Conservation (phyloP, 2,329 filamentous ascomycete species). For the Aphanoascus verrucosus region DNA sequence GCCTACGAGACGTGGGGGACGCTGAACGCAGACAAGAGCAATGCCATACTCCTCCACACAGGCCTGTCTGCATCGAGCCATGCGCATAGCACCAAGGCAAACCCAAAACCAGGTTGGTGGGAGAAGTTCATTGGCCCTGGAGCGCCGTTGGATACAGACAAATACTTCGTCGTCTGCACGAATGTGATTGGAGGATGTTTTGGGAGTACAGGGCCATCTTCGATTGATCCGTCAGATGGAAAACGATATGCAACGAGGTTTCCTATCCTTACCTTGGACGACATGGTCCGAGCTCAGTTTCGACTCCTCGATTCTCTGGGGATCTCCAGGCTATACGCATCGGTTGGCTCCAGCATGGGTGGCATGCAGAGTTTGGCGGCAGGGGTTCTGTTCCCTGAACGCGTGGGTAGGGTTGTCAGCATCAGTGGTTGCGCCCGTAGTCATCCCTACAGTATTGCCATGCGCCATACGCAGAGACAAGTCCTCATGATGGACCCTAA, state of each 20-base stretch:
- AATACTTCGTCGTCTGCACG: constrained; percentile 89
- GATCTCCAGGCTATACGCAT: constrained; percentile 72
- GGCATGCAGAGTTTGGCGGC: constrained; percentile 94
- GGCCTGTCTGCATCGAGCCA: constrained; percentile 95
- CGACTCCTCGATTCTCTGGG: constrained; percentile 69
- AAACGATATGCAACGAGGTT: constrained; percentile 87
- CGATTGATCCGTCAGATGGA: constrained; percentile 77
- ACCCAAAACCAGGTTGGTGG: constrained; percentile 93
- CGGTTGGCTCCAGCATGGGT: constrained; percentile 93
- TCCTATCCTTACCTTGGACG: constrained; percentile 87
- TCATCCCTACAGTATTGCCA: constrained; percentile 96
- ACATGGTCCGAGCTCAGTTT: constrained; percentile 97
- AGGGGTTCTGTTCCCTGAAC: constrained; percentile 68
- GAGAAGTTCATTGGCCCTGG: constrained; percentile 94
- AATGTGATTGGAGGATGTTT: constrained; percentile 96
- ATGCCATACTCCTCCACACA: constrained; percentile 85
- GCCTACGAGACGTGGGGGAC: constrained; percentile 89
- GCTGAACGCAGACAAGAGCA: constrained; percentile 68
- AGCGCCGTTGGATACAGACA: constrained; percentile 73
- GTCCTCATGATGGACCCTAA: constrained; percentile 98
- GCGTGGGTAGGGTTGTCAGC: constrained; percentile 71
- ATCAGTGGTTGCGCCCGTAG: constrained; percentile 90
- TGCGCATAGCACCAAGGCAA: constrained; percentile 78
- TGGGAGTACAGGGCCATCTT: constrained; percentile 83
- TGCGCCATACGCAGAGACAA: constrained; percentile 95